Evolutionary conservation across 305 asterid species (phyloP).

Genomic region (Fraxinus dipetala): DNA sequence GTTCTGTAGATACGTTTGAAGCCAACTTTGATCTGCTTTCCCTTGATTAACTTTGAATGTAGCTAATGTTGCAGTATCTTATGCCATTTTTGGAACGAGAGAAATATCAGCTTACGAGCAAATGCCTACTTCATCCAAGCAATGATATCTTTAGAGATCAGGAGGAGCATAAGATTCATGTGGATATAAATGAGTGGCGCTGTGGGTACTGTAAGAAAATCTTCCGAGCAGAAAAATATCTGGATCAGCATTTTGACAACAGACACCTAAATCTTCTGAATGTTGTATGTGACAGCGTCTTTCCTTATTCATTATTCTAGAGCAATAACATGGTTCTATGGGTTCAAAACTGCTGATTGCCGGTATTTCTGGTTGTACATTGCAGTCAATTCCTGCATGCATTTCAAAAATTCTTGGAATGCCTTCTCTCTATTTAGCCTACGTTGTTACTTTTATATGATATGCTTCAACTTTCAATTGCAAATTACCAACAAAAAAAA

Average conservation of each 20-base stretch:
- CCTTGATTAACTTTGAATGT: conserved; percentile 20
- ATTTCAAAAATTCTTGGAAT: not conserved
- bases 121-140: conserved; percentile 72
- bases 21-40: not conserved
- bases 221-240: conserved; percentile 72
- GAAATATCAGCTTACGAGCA: conserved; percentile 57
- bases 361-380: not conserved
- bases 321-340: conserved; percentile 2
- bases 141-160: conserved; percentile 84
- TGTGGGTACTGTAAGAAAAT: conserved; percentile 87
- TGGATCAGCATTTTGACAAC: conserved; percentile 94
- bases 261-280: conserved; percentile 79
- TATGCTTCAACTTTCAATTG: not conserved
- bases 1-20: not conserved
- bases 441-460: not conserved
- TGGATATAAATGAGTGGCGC: conserved; percentile 79
- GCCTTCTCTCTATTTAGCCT: conserved; percentile 7
- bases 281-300: conserved; percentile 47
- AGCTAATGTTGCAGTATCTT: conserved; percentile 59
- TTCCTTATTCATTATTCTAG: conserved; percentile 12
- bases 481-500: not conserved
- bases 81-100: conserved; percentile 69
- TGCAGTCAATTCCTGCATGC: conserved; percentile 4
- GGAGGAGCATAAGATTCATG: conserved; percentile 79
- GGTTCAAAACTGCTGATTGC: not conserved